Base-by-base conservation (phyloP, 2,329 filamentous ascomycete species). In the Aspergillus pseudoglaucus region DNA sequence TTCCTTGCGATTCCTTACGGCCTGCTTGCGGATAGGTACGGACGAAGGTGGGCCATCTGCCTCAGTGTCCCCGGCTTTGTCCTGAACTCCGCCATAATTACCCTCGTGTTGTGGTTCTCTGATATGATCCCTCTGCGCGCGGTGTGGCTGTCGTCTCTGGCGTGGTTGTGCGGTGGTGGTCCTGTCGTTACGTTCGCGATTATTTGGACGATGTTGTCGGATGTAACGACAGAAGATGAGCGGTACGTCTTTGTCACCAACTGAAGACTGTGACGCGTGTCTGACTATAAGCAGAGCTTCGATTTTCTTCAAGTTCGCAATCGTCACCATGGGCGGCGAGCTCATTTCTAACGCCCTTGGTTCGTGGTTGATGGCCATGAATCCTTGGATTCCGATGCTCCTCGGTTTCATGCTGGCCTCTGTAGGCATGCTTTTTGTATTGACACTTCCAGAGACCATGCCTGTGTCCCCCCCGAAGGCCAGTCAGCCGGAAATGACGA, bases 161-260 rank as follows among this genome's bases (percentile, higher is more conserved):
- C 74, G 27, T 71, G 67, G 56, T 47, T 76, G 25, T 60, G 77
- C 22, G 74, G 74, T 2, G 75, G 75, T 33, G 75, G 75, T 0
- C 65, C 70, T 6, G 69, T 75, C 10, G 74, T 77, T 3, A 65
- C 71, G 2, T 65, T 70, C 51, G 72, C 75, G 2, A 67, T 77
- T 30, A 67, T 72, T 47, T 67, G 74, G 58, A 77, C 75, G 6
- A 76, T 78, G 71, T 66, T 77, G 53, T 66, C 74, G 0, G 75
- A 78, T 54, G 69, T 78, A n/a, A 71, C 69, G 6, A 73, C 68
- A 1, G 67, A 74, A 3, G 67, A 71, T 17, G 68, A 73, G 57
- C 66, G 74, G 68, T 64, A 56, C 25, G 44, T 17, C 12, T 18
- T 20, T 39, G 10, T 20, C 18, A 10, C 14, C 37, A 9, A 10